These are phyloP conservation scores for Massariosphaeria phaeospora DNA, from an alignment of 495 filamentous ascomycete species.

Conservation along the genomic window DNA sequence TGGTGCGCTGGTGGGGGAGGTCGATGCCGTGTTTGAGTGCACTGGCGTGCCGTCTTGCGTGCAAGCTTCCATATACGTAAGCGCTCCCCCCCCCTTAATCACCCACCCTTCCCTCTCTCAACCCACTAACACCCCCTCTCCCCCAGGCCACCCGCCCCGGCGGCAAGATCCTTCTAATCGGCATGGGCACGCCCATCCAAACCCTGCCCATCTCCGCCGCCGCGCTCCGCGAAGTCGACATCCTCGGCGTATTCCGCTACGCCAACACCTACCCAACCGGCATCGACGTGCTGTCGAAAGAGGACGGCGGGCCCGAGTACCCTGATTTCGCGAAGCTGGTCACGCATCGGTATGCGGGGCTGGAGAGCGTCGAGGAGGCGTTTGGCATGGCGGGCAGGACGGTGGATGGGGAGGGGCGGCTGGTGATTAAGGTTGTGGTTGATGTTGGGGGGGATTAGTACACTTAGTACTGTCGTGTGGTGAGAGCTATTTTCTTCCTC, in stretches of 20 bases:
- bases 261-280: conserved; percentile 82
- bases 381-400: conserved; percentile 79
- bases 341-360: conserved; percentile 69
- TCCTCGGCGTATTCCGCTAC: conserved; percentile 89
- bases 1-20: conserved; percentile 55
- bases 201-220: conserved; percentile 80
- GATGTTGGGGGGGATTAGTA: too few species aligned
- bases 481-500: too few species aligned
- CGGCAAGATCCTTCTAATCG: conserved; percentile 79
- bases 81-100: conserved; percentile 12
- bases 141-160: conserved; percentile 61
- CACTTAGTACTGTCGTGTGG: too few species aligned
- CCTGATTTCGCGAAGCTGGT: conserved; percentile 63
- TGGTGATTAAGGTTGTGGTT: conserved; percentile 85
- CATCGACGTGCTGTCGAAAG: conserved; percentile 63
- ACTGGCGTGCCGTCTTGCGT: conserved; percentile 84
- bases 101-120: not conserved
- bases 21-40: conserved; percentile 82
- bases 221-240: conserved; percentile 81
- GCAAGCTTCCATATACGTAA: conserved; percentile 75
- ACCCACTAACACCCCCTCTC: too few species aligned
- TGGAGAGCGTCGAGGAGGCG: conserved; percentile 60
- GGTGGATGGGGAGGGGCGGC: conserved; percentile 66
- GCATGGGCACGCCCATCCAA: conserved; percentile 90
- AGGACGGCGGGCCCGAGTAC: conserved; percentile 56